Conservation (phyloP, 2,329 filamentous ascomycete species). For the Escovopsis sp. region DNA sequence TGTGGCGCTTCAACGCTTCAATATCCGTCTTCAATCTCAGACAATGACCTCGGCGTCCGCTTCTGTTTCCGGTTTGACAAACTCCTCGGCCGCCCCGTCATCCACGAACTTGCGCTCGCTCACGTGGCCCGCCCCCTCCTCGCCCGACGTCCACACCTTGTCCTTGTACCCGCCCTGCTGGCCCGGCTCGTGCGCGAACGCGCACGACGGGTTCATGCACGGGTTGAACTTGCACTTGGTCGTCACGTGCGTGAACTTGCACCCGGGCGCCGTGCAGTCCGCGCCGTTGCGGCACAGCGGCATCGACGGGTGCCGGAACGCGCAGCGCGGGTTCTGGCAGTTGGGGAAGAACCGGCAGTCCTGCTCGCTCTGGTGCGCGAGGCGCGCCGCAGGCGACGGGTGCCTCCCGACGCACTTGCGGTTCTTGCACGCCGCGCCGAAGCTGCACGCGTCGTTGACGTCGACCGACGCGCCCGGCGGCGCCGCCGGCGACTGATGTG, state of each 20-base stretch:
- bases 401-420: slow-evolving; percentile 84
- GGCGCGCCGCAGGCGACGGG: slow-evolving; percentile 73
- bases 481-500: slow-evolving; percentile 85
- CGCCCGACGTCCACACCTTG: slow-evolving; percentile 74
- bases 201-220: slow-evolving; percentile 76
- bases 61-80: slow-evolving; percentile 46
- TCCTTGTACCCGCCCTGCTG: slow-evolving; percentile 75
- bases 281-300: slow-evolving; percentile 83
- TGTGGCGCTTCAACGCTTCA: background rate
- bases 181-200: slow-evolving; percentile 81
- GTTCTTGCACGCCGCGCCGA: slow-evolving; percentile 89
- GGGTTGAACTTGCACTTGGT: slow-evolving; percentile 83
- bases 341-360: slow-evolving; percentile 88
- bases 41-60: slow-evolving; percentile 26
- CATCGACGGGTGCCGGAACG: slow-evolving; percentile 79
- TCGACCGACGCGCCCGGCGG: slow-evolving; percentile 66
- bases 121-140: slow-evolving; percentile 45
- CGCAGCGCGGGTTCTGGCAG: slow-evolving; percentile 75
- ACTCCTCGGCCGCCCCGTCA: slow-evolving; percentile 51
- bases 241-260: slow-evolving; percentile 80
- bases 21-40: slow-evolving; percentile 7
- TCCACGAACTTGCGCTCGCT: slow-evolving; percentile 83
- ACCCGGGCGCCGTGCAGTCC: slow-evolving; percentile 66
- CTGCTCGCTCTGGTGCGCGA: slow-evolving; percentile 65
- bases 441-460: slow-evolving; percentile 65